phyloP scores from a whole-genome alignment of 2,329 filamentous ascomycete genomes.

The Rutstroemia sp. region DNA sequence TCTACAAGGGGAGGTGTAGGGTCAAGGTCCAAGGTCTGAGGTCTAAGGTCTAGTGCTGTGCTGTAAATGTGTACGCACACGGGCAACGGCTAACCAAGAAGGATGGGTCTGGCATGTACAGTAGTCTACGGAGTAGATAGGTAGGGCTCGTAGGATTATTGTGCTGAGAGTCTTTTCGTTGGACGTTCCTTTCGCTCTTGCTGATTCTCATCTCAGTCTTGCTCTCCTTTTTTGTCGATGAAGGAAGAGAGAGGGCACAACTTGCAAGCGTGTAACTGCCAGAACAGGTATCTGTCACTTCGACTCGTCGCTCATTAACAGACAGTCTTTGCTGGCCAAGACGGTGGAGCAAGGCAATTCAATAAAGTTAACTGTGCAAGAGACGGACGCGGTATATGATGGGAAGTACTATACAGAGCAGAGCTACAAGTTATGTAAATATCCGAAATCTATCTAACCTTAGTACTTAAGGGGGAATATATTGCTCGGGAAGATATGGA shows the following conservation, averaged over 20 bases:
- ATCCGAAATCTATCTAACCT: too few relatives aligned
- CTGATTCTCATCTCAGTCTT: too few relatives aligned
- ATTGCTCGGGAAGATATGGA: too few relatives aligned
- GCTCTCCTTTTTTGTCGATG: background rate
- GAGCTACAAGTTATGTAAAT: too few relatives aligned
- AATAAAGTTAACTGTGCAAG: background rate
- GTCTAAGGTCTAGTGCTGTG: too few relatives aligned
- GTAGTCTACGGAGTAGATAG: background rate
- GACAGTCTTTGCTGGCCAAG: background rate
- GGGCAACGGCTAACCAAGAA: background rate
- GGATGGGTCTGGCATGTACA: background rate
- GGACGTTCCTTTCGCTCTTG: background rate
- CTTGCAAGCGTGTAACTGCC: too few relatives aligned
- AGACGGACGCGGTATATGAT: too few relatives aligned
- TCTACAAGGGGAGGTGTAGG: too few relatives aligned
- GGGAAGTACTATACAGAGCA: too few relatives aligned
- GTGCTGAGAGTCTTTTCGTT: background rate
- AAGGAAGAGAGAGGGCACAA: background rate
- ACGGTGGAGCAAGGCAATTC: background rate
- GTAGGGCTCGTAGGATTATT: background rate
- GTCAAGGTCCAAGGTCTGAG: too few relatives aligned
- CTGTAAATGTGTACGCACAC: background rate
- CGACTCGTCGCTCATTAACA: too few relatives aligned
- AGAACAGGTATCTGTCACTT: background rate
- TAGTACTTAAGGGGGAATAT: background rate